These are phyloP conservation scores for Candida gorgasii DNA, from an alignment of 805 yeast genomes.

Conservation along the genomic window DNA sequence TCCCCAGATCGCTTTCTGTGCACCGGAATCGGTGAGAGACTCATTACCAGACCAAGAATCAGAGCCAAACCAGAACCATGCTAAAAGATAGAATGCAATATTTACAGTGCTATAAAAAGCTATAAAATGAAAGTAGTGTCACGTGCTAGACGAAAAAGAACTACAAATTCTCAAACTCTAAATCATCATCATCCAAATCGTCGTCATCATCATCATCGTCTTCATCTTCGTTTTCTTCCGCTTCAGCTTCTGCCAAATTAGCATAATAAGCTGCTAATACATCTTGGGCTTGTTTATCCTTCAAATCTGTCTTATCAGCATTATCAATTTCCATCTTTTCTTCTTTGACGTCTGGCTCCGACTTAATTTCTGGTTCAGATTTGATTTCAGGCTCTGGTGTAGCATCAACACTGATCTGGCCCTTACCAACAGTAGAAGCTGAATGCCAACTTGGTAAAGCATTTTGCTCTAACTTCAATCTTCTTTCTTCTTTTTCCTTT, in stretches of 20 bases:
- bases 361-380: constrained; percentile 17
- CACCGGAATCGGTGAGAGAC: no score
- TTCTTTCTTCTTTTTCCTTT: constrained; percentile 65
- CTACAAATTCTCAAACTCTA: constrained; percentile 25
- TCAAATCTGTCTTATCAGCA: constrained; percentile 35
- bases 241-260: constrained; percentile 69
- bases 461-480: constrained; percentile 78
- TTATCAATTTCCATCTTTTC: neutral
- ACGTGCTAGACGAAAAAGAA: no score
- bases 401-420: constrained; percentile 22
- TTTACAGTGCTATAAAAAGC: no score
- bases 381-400: constrained; percentile 13
- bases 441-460: constrained; percentile 97
- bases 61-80: neutral
- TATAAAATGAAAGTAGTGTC: no score
- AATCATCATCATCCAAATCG: constrained; percentile 26
- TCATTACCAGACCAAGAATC: neutral
- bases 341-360: constrained; percentile 3
- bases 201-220: constrained; percentile 39
- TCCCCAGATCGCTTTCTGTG: neutral
- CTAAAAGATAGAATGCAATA: neutral
- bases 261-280: constrained; percentile 71
- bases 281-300: constrained; percentile 68
- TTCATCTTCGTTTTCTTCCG: constrained; percentile 59
- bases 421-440: constrained; percentile 82